A percentile compares a stretch with the other conserved stretches of the same genome.
phyloP scores from a whole-genome alignment of 2,329 filamentous ascomycete species.

The Venturiaceae sp. region DNA sequence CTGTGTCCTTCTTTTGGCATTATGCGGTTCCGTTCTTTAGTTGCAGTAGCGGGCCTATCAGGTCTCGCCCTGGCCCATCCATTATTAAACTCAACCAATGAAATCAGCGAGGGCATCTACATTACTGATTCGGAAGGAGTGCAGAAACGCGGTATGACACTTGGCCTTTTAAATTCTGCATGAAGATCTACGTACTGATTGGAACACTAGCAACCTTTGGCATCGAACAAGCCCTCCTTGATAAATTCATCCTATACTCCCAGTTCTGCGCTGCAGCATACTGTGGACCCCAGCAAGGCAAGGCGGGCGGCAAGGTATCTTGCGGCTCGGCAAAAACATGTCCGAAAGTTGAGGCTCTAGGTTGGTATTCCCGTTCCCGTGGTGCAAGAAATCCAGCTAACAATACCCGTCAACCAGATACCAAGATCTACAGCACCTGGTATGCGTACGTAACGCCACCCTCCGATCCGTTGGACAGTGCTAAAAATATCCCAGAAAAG shows the following conservation, averaged over 20 bases:
- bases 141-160: background rate
- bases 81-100: background rate
- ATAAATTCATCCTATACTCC: background rate
- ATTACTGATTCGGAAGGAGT: background rate
- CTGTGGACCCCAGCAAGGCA: conserved; percentile 1
- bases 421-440: conserved; percentile 6
- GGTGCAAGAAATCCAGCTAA: background rate
- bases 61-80: background rate
- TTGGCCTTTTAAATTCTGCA: background rate
- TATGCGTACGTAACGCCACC: background rate
- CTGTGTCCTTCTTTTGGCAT: background rate
- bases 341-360: background rate
- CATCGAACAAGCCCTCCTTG: background rate
- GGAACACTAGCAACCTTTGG: background rate
- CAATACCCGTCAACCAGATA: background rate
- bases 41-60: background rate
- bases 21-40: background rate
- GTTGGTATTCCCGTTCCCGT: background rate
- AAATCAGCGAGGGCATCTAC: background rate
- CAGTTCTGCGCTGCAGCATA: conserved; percentile 1
- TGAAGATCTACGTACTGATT: background rate
- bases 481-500: background rate
- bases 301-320: background rate
- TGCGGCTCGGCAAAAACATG: background rate
- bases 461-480: background rate